Conservation (phyloP, 2,329 filamentous ascomycete genomes). For the Neoascochyta sp. region DNA sequence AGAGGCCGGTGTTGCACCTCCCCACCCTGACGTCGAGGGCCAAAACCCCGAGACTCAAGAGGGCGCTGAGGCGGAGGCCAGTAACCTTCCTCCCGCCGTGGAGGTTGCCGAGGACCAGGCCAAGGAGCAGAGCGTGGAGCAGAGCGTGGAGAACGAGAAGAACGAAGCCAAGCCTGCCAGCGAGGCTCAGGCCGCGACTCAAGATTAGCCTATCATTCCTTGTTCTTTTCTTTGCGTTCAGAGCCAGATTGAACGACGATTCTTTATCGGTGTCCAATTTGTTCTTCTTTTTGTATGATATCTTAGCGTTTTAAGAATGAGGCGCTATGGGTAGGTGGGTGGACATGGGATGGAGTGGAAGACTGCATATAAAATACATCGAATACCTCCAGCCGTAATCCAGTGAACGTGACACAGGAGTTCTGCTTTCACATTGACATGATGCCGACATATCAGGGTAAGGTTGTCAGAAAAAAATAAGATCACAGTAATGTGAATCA, state of each 20-base stretch:
- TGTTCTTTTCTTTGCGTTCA: too few species aligned
- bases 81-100: constrained; percentile 41
- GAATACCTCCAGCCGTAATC: too few species aligned
- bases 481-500: too few species aligned
- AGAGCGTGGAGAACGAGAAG: constrained; percentile 37
- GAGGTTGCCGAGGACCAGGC: constrained; percentile 40
- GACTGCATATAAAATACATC: too few species aligned
- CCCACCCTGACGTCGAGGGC: constrained; percentile 56
- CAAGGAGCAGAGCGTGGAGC: constrained; percentile 46
- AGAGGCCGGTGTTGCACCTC: constrained; percentile 44
- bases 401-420: too few species aligned
- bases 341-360: too few species aligned
- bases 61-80: constrained; percentile 38
- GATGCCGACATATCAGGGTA: too few species aligned
- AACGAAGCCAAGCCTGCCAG: constrained; percentile 39
- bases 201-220: constrained; percentile 12
- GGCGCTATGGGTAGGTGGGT: too few species aligned
- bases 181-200: constrained; percentile 37
- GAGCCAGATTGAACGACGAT: constrained; percentile 3
- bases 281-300: constrained; percentile 8
- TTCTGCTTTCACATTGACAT: too few species aligned
- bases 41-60: constrained; percentile 54
- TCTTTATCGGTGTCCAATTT: constrained; percentile 1
- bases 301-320: constrained; percentile 12
- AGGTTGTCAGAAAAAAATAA: too few species aligned